phyloP scores from a whole-genome alignment of 2,329 filamentous ascomycete species.

The Aspergillus hortae region DNA sequence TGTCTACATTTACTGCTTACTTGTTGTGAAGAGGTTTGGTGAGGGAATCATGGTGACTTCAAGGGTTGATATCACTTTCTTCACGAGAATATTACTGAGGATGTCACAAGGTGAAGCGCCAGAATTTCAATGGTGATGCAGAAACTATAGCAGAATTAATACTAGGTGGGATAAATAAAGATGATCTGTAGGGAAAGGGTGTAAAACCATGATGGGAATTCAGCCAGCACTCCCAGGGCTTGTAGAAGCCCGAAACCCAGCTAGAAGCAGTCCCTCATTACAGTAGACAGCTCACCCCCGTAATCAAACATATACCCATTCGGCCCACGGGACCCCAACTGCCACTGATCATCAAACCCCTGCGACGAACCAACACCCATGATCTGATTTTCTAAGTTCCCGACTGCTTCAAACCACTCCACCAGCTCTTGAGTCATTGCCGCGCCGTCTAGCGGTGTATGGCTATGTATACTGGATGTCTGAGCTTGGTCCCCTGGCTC shows the following conservation, averaged over 20 bases:
- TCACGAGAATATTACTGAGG: too few relatives aligned
- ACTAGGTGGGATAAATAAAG: neutral
- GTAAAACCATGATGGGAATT: neutral
- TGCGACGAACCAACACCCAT: slow-evolving; percentile 27
- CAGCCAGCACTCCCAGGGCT: neutral
- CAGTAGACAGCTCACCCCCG: slow-evolving; percentile 56
- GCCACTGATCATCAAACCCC: slow-evolving; percentile 17
- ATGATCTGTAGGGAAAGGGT: neutral
- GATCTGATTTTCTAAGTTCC: slow-evolving; percentile 47
- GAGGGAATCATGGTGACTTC: too few relatives aligned
- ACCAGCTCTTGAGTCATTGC: slow-evolving; percentile 58
- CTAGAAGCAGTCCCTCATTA: slow-evolving; percentile 50
- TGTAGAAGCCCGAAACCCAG: neutral
- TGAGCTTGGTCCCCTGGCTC: neutral
- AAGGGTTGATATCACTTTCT: too few relatives aligned
- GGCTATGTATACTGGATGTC: slow-evolving; percentile 48
- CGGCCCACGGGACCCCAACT: slow-evolving; percentile 7
- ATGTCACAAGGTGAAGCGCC: too few relatives aligned
- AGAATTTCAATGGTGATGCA: too few relatives aligned
- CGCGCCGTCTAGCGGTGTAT: slow-evolving; percentile 46
- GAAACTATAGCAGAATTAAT: too few relatives aligned
- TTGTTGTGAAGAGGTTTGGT: too few relatives aligned
- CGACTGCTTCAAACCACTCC: slow-evolving; percentile 60
- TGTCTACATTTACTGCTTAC: too few relatives aligned
- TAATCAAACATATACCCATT: slow-evolving; percentile 45